phyloP scores from a whole-genome alignment of 78 protist species.

The Pigoraptor vietnamica region DNA sequence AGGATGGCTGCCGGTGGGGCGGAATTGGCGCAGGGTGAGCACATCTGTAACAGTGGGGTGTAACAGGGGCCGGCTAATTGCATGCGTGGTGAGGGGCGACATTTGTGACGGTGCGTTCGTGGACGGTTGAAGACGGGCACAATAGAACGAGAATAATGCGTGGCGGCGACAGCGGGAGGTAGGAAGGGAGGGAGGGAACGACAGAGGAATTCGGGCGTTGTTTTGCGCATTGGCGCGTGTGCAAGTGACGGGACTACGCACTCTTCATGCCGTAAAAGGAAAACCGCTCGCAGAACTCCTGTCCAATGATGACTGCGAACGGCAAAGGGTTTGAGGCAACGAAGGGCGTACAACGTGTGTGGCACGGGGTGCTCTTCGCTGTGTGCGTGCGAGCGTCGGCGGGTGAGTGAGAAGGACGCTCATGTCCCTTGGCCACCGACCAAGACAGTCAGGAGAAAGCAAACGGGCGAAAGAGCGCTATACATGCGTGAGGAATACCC shows the following conservation, averaged over 20 bases:
- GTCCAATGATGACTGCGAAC: slow-evolving; percentile 45
- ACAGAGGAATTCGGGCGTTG: background rate
- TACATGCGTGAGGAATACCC: no score
- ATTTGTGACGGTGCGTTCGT: background rate
- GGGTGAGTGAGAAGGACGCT: no score
- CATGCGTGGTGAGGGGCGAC: background rate
- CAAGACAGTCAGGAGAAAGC: no score
- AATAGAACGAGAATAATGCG: background rate
- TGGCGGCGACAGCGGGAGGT: background rate
- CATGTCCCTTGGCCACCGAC: no score
- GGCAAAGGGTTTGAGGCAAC: no score
- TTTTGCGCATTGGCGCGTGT: no score
- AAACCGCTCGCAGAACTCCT: slow-evolving; percentile 58
- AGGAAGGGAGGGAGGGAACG: background rate
- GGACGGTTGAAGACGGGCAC: background rate
- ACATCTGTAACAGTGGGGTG: background rate
- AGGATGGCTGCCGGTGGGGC: slow-evolving; percentile 37
- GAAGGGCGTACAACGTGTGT: no score
- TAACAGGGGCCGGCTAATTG: background rate
- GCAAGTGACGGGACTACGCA: no score
- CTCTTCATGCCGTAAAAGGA: slow-evolving; percentile 34
- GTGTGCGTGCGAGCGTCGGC: no score
- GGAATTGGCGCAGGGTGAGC: background rate
- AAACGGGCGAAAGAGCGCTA: no score
- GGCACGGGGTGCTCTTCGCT: no score